Percentiles rank a stretch among this genome's conserved stretches.
These are phyloP conservation scores for Kalmanozyma brasiliensis DNA, from an alignment of 1,284 basidiomycete genomes.

Conservation along the genomic window DNA sequence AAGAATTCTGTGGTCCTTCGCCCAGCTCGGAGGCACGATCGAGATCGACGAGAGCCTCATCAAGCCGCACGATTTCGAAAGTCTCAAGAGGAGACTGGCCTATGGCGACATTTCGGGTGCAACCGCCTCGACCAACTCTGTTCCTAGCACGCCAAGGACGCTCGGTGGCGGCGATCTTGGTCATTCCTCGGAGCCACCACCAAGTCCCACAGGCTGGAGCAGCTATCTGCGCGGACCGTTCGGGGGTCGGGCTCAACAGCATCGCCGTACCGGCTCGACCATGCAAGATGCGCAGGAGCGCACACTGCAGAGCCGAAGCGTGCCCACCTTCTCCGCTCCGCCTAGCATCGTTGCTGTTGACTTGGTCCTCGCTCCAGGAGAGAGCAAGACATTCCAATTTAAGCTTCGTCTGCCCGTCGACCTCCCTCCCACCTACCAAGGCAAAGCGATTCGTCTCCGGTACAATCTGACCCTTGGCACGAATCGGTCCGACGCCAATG, in stretches of 20 bases:
- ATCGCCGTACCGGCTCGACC: constrained; percentile 71
- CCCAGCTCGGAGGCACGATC: constrained; percentile 79
- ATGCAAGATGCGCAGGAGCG: constrained; percentile 72
- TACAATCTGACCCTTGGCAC: constrained; percentile 89
- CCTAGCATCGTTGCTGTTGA: constrained; percentile 87
- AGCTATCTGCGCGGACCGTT: constrained; percentile 33
- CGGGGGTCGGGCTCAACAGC: constrained; percentile 24
- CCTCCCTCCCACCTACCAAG: constrained; percentile 88
- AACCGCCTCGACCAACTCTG: constrained; percentile 44
- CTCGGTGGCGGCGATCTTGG: constrained; percentile 61
- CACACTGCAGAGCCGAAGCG: constrained; percentile 70
- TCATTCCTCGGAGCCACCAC: constrained; percentile 34
- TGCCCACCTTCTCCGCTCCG: constrained; percentile 83
- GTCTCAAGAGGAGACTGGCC: constrained; percentile 66
- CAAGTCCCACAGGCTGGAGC: constrained; percentile 28
- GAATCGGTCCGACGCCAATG: constrained; percentile 72
- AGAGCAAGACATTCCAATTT: constrained; percentile 75
- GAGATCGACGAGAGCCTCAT: constrained; percentile 70
- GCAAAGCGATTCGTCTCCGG: constrained; percentile 82
- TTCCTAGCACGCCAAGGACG: constrained; percentile 44
- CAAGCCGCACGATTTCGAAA: constrained; percentile 69
- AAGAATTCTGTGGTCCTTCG: constrained; percentile 85
- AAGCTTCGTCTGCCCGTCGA: constrained; percentile 71
- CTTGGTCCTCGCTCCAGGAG: constrained; percentile 78
- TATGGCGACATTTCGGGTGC: constrained; percentile 55